Base-by-base conservation (phyloP, 2,329 filamentous ascomycete species). In the Fusarium pseudocircinatum region DNA sequence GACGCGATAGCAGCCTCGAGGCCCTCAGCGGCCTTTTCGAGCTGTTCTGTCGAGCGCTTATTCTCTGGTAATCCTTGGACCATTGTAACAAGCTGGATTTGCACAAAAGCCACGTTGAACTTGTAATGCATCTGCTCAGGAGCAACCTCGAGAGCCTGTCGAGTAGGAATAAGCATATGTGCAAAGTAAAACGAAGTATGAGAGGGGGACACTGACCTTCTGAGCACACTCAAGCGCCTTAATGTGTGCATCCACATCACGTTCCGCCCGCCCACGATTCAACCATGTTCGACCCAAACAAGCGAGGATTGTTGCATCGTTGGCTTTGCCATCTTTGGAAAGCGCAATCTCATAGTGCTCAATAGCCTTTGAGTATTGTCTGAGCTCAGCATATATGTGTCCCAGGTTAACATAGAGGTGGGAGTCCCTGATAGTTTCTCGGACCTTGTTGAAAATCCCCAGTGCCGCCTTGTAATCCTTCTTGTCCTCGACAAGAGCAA, bases 51-150 rank as follows among this genome's bases (percentile, higher is more conserved):
- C 0, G 93, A 93, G 57, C 95, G 91, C 79, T 95, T 91, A 11
- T 89, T 89, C 80, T 98, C 94, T 10, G 89, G 87, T 60, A 97
- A 86, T 40, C 85, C 87, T 82, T 94, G 92, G 61, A 98, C 91
- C 36, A 93, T 90, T 50, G 93, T 92, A 26, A 96, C 96, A 61
- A 98, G 91, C 81, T 98, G 95, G 71, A 97, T 97, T 80, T 98
- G 96, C 34, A 98, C 94, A 79, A 98, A 99, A 2, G 96, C 96
- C 34, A 99, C 94, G 79, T 99, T 99, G 88, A 99, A 99, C 81
- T 96, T 94, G 82, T 96, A 94, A 82, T 97, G 94, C 36, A 95
- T 88, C 77, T 97, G 94, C 9, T 96, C 93, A 0, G 95, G 93
- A 2, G 93, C 91, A 61, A 93, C 89, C 62, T 91, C 89, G 24